Percentiles rank a stretch among this genome's conserved stretches.
Evolutionary conservation across 164 flowering plant species (phyloP).

Genomic region (Vitis rupestris): DNA sequence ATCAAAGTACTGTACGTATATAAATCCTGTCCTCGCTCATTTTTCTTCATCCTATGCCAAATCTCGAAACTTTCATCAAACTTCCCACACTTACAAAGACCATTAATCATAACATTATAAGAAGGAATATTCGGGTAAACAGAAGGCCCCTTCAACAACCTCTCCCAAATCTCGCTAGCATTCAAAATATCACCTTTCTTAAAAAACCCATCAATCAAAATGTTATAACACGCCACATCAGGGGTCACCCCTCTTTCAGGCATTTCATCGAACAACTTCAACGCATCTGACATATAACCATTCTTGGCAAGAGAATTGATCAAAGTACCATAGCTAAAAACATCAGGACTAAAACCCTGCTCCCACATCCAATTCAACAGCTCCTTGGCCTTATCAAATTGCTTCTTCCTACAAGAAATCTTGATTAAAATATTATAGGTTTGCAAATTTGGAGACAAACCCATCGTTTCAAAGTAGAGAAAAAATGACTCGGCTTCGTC

Average conservation of each 20-base stretch:
- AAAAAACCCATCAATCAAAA: slow-evolving; percentile 59
- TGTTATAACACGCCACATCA: slow-evolving; percentile 56
- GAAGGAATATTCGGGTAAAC: slow-evolving; percentile 50
- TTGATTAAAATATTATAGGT: slow-evolving; percentile 53
- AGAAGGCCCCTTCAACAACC: slow-evolving; percentile 27
- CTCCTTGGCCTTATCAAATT: slow-evolving; percentile 33
- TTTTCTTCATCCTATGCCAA: slow-evolving; percentile 45
- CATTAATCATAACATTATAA: slow-evolving; percentile 58
- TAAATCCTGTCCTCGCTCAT: slow-evolving; percentile 27
- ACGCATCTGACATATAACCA: slow-evolving; percentile 30
- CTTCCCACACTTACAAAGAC: slow-evolving; percentile 54
- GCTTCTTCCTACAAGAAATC: slow-evolving; percentile 34
- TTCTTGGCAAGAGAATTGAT: slow-evolving; percentile 31
- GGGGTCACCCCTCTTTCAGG: slow-evolving; percentile 44
- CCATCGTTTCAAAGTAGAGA: slow-evolving; percentile 31
- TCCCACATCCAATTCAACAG: slow-evolving; percentile 36
- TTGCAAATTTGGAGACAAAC: slow-evolving; percentile 38
- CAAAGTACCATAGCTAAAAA: slow-evolving; percentile 38
- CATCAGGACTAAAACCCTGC: slow-evolving; percentile 36
- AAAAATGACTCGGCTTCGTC: slow-evolving; percentile 54
- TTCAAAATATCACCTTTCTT: slow-evolving; percentile 28
- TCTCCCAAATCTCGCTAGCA: slow-evolving; percentile 45
- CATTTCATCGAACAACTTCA: slow-evolving; percentile 65
- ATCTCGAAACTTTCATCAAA: slow-evolving; percentile 35
- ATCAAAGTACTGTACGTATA: slow-evolving; percentile 38